These are phyloP conservation scores for Mikania micrantha DNA, from an alignment of 129 eudicot genomes.

Conservation along the genomic window DNA sequence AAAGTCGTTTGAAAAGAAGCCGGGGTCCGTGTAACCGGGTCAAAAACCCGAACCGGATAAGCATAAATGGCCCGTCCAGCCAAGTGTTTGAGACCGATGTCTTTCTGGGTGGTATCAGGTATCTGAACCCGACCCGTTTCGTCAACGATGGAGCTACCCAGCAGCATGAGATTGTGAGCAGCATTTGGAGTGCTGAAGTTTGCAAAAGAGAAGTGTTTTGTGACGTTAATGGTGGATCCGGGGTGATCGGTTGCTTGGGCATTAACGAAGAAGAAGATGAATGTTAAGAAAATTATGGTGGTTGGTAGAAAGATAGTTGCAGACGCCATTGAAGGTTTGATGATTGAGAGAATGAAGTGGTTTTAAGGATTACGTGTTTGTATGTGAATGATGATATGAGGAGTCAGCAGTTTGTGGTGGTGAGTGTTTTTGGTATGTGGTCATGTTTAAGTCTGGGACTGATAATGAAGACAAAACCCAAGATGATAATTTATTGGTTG, in stretches of 20 bases:
- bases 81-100: constrained; percentile 27
- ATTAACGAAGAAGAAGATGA: constrained; percentile 18
- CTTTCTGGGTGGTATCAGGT: constrained; percentile 30
- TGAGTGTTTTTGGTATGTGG: constrained; percentile 22
- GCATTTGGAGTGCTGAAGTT: constrained; percentile 33
- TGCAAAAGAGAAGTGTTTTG: constrained; percentile 45
- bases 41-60: constrained; percentile 51
- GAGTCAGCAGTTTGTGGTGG: constrained; percentile 26
- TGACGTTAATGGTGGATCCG: constrained; percentile 31
- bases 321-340: constrained; percentile 14
- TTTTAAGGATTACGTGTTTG: constrained; percentile 6
- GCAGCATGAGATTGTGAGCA: constrained; percentile 37
- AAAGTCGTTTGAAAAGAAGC: constrained; percentile 62
- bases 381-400: not conserved
- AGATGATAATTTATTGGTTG: not conserved
- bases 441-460: not conserved
- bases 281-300: constrained; percentile 9
- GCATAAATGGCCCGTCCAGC: constrained; percentile 61
- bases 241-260: constrained; percentile 5
- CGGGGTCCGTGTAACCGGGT: constrained; percentile 44
- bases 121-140: constrained; percentile 44
- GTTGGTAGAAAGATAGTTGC: constrained; percentile 2
- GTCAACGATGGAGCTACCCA: constrained; percentile 50
- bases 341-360: constrained; percentile 12
- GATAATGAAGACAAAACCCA: not conserved